phyloP scores from a whole-genome alignment of 1,284 basidiomycete species.

The Leccinum solheimii region DNA sequence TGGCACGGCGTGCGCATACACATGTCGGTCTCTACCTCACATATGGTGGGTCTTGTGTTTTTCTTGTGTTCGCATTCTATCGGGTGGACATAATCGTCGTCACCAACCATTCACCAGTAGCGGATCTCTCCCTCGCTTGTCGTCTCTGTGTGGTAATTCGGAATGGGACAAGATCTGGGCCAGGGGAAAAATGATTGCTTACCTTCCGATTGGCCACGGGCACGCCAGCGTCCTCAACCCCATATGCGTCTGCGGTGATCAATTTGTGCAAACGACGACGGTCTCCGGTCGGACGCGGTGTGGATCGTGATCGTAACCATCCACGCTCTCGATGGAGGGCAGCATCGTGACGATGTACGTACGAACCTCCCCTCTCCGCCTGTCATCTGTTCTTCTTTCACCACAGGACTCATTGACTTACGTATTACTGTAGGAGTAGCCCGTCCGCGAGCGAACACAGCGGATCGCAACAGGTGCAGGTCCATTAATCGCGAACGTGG shows the following conservation, averaged over 20 bases:
- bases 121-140: not conserved
- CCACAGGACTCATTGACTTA: not conserved
- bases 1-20: not conserved
- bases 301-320: not conserved
- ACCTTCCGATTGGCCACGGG: not conserved
- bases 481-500: not conserved
- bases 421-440: not conserved
- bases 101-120: not conserved
- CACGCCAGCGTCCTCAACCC: too few relatives aligned
- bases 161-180: not conserved
- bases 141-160: not conserved
- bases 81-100: not conserved
- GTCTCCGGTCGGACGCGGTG: not conserved
- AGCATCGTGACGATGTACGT: not conserved
- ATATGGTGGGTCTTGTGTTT: not conserved
- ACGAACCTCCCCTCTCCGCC: not conserved
- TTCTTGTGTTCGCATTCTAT: not conserved
- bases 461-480: not conserved
- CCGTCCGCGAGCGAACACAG: not conserved
- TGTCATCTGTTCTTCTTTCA: not conserved
- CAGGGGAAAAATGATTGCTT: not conserved
- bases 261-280: not conserved
- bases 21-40: not conserved
- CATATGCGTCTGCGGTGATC: not conserved
- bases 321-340: not conserved